Base-by-base conservation (phyloP, 306 rosid genomes). In the Cucurbita ficifolia region DNA sequence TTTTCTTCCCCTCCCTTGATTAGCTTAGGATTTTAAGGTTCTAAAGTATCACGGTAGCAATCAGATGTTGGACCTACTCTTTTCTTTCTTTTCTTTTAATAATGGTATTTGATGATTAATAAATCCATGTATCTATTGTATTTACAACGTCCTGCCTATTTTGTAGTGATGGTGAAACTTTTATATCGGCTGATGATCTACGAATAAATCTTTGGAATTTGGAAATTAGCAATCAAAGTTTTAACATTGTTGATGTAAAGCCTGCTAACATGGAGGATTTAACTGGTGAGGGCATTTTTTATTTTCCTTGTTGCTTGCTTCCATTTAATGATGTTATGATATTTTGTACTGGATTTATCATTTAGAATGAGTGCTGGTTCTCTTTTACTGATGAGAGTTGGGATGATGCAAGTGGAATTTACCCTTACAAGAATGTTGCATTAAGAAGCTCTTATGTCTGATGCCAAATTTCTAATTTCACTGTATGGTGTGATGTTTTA, bases 231-330 rank as follows among this genome's bases (percentile, higher is more conserved):
- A 89, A 79, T 79, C 99, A 94, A 83, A 94, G 99, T 79, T 94
- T 94, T 81, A 94, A 94, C 81, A 94, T 94, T 81, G 97, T 94
- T 65, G 99, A 94, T 85, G 96, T 94, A 42, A 69, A 94, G 88
- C 99, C 99, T 75, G 81, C 99, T 72, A 94, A 94, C 84, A 94
- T 94, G 99, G 99, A 94, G 86, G 99, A 94, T 86, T 81, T 94
- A 80, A 91, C 99, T 6, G 97, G 99, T 94, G 86, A 48, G 73
- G 43, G 19, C 55, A 69, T 22, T 69, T 61, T 43, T 60, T 17
- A 22, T 50, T n/a, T 43, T 55, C 51, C 46, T 55, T 22, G 73
- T 14, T 39, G 57, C 57, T 24, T 14, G 56, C 12, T 46, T 48
- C 40, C 42, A 14, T 24, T 13, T 48, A 48, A 22, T 68, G 42